A percentile compares a stretch with the other conserved stretches of the same genome.
These are phyloP conservation scores for Ustilago cynodontis DNA, from an alignment of 1,284 basidiomycete genomes.

Conservation along the genomic window DNA sequence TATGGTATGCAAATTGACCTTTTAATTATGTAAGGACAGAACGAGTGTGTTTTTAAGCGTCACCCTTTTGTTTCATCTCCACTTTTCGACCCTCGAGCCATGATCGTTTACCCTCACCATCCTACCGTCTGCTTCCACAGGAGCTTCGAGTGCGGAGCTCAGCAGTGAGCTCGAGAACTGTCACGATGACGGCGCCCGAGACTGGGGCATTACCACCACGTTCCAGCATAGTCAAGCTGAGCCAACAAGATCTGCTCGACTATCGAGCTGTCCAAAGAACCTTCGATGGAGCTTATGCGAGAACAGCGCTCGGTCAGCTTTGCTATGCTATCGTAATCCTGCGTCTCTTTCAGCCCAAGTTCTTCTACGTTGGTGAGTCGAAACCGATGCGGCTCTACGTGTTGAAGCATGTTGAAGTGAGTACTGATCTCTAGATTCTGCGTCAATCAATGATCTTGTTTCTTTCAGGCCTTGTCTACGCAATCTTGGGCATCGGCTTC, in stretches of 20 bases:
- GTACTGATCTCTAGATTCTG: no score
- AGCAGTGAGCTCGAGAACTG: not conserved
- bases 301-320: constrained; percentile 80
- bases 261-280: constrained; percentile 82
- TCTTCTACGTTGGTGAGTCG: constrained; percentile 51
- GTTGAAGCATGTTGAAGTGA: no score
- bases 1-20: no score
- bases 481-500: constrained; percentile 20
- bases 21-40: no score
- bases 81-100: no score
- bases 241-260: constrained; percentile 72
- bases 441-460: no score
- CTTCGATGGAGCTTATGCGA: constrained; percentile 82
- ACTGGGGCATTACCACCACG: constrained; percentile 14
- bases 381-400: no score
- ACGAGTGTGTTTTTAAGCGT: no score
- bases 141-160: constrained; percentile 2
- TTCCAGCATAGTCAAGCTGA: constrained; percentile 35
- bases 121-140: not conserved
- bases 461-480: constrained; percentile 20
- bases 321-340: constrained; percentile 81
- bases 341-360: constrained; percentile 75
- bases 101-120: not conserved
- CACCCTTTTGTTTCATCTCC: no score
- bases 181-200: constrained; percentile 17